Base-by-base conservation (phyloP, 2,329 filamentous ascomycete genomes). In the Aaosphaeria pasadenensis region DNA sequence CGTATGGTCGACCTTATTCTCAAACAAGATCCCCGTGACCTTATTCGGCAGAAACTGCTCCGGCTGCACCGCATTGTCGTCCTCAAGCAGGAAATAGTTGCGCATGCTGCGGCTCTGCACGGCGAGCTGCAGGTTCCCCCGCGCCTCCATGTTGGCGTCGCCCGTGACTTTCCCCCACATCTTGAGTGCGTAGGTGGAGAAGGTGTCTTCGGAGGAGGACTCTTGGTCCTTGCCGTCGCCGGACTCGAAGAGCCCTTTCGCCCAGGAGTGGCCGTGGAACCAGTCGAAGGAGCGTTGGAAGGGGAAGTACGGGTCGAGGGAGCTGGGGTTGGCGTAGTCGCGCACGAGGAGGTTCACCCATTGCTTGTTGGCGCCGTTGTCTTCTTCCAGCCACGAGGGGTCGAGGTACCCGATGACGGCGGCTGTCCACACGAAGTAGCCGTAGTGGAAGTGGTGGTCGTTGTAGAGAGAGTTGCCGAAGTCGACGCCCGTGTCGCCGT, bases 1-100 rank as follows among this genome's bases (percentile, higher is more conserved):
- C 4, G 88, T 88, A 70, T 97, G 91, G 68, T 99, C 90, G 48
- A 91, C 81, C 71, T 99, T 99, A 76, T 97, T 97, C 74, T 97
- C 94, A 60, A 97, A 97, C 9, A 96, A 69, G 4, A 86, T 85
- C 6, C 82, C 82, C 2, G 81, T 81, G 3, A 81, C 82, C 71
- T 89, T 91, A 77, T 97, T 99, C 42, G 78, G 83, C 53, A 91
- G 85, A 64, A 96, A 96, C 6, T 85, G 75, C 2, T 77, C 62
- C 0, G 94, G 94, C 64, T 96, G 83, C 41, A 85, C 81, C 30
- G 72, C 77, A 70, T 96, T 96, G 70, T 82, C 74, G 30, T 71
- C 77, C 9, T 80, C 78, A 76, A 96, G 88, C 31, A 96, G 80
- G 74, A 95, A 97, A 74, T 97, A 97, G 53, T 84, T 80, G 49